Evolutionary conservation across 257 asterid species (phyloP).

Genomic region (Lavandula angustifolia): DNA sequence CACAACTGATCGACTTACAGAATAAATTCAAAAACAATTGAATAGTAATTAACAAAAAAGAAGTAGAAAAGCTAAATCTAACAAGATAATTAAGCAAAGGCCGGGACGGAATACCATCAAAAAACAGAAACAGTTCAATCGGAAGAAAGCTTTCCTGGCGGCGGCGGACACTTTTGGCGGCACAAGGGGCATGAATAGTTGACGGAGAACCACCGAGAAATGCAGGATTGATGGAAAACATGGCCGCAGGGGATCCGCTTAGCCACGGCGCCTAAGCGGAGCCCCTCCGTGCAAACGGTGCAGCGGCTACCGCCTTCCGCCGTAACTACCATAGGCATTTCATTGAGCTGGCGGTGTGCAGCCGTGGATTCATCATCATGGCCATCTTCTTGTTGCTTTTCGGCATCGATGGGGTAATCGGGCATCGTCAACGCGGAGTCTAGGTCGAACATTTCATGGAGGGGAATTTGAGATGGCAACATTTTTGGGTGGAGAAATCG

Average conservation of each 20-base stretch:
- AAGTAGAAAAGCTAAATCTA: no score
- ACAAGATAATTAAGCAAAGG: no score
- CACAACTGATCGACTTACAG: no score
- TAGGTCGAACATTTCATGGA: conserved; percentile 38
- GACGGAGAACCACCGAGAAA: conserved; percentile 36
- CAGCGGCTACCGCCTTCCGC: conserved; percentile 26
- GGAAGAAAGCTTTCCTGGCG: conserved; percentile 12
- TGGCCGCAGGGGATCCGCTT: conserved; percentile 43
- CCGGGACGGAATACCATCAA: no score
- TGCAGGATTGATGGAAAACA: conserved; percentile 41
- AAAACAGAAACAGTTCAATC: neutral
- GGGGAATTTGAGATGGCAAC: conserved; percentile 8
- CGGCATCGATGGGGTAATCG: conserved; percentile 3
- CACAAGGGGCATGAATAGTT: conserved; percentile 42
- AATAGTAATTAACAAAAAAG: no score
- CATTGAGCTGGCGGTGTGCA: conserved; percentile 9
- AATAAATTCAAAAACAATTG: no score
- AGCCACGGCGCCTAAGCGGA: conserved; percentile 22
- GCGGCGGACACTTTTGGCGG: conserved; percentile 28
- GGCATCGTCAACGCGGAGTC: conserved; percentile 39
- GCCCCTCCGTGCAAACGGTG: conserved; percentile 36
- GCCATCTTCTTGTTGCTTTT: neutral
- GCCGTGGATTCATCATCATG: neutral
- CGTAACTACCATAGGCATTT: conserved; percentile 31
- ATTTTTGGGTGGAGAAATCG: neutral